A percentile compares a stretch with the other conserved stretches of the same genome.
These are phyloP conservation scores for Ilex aquifolium DNA, from an alignment of 257 asterid species.

Conservation along the genomic window DNA sequence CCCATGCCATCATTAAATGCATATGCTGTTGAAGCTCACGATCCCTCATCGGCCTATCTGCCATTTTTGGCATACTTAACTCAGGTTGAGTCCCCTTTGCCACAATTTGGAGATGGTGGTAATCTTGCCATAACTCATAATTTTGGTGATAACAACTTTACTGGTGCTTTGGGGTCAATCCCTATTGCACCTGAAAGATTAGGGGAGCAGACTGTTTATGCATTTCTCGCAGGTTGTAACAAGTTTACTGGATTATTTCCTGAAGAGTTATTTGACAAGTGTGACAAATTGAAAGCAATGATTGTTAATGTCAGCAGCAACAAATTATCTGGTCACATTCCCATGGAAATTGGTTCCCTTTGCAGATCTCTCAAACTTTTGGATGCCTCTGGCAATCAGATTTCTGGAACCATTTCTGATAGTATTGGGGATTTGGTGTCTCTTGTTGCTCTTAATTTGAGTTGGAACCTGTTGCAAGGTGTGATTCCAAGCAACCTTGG, in stretches of 20 bases:
- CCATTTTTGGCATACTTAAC: constrained; percentile 42
- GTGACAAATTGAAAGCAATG: constrained; percentile 56
- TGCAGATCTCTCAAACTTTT: constrained; percentile 53
- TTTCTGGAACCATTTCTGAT: constrained; percentile 55
- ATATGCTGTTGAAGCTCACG: constrained; percentile 24
- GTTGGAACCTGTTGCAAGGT: constrained; percentile 63
- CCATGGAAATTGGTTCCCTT: constrained; percentile 38
- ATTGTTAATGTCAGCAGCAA: constrained; percentile 60
- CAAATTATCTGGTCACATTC: constrained; percentile 57
- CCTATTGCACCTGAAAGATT: constrained; percentile 55
- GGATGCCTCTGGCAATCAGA: constrained; percentile 63
- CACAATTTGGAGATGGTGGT: constrained; percentile 33
- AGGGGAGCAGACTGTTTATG: constrained; percentile 52
- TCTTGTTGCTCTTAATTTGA: constrained; percentile 53
- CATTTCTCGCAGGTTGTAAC: constrained; percentile 74
- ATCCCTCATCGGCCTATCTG: constrained; percentile 53
- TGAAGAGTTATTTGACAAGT: constrained; percentile 45
- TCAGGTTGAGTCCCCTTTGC: constrained; percentile 34
- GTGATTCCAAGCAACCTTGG: constrained; percentile 60
- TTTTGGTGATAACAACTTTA: constrained; percentile 62
- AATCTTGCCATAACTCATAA: constrained; percentile 49
- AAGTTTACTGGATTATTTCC: constrained; percentile 64
- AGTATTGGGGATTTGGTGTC: constrained; percentile 50
- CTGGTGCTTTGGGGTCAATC: constrained; percentile 47
- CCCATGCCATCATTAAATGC: constrained; percentile 14